phyloP scores from a whole-genome alignment of 2,329 filamentous ascomycete species.

The Fusarium miscanthi region DNA sequence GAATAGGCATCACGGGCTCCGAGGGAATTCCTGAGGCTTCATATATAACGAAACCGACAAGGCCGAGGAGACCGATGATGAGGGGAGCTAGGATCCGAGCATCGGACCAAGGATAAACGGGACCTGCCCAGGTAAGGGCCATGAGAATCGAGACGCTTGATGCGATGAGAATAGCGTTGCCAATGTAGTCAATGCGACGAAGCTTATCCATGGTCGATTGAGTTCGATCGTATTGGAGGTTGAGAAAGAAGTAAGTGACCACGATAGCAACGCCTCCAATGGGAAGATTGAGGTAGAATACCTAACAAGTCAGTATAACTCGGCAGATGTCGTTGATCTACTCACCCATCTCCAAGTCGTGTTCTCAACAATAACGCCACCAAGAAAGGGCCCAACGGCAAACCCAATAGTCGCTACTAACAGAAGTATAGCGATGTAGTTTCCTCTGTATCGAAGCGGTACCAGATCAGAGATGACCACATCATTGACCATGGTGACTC shows the following conservation, averaged over 20 bases:
- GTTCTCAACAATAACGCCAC: constrained; percentile 43
- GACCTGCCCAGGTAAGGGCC: constrained; percentile 58
- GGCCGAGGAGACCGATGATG: constrained; percentile 41
- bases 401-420: constrained; percentile 50
- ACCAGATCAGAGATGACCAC: constrained; percentile 58
- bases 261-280: constrained; percentile 50
- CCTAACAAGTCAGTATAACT: constrained; percentile 21
- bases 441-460: constrained; percentile 59
- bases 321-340: rapidly evolving
- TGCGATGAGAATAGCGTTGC: constrained; percentile 56
- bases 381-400: constrained; percentile 50
- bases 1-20: constrained; percentile 43
- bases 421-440: constrained; percentile 53
- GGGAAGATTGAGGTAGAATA: constrained; percentile 60
- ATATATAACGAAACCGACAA: constrained; percentile 32
- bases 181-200: constrained; percentile 56
- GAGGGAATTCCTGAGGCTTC: constrained; percentile 37
- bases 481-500: constrained; percentile 49
- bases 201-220: constrained; percentile 46
- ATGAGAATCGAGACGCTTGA: constrained; percentile 55
- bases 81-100: constrained; percentile 55
- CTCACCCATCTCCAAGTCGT: constrained; percentile 55
- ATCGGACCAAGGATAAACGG: constrained; percentile 55
- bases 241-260: constrained; percentile 52
- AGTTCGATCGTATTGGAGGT: constrained; percentile 47